These are phyloP conservation scores for Kodamaea arcana DNA, from an alignment of 1,139 yeast species.

Conservation along the genomic window DNA sequence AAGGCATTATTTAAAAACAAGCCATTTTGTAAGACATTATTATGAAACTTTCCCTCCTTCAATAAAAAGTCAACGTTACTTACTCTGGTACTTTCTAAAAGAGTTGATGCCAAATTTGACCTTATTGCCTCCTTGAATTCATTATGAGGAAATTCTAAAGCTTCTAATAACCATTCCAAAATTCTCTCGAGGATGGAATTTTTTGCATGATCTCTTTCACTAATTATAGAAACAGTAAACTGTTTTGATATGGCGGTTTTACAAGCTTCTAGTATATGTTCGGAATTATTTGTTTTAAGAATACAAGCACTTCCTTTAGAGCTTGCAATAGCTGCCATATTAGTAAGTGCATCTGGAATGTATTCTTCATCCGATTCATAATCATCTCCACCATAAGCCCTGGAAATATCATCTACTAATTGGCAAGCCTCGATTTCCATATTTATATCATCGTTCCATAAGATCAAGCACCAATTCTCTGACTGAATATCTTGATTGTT, in stretches of 20 bases:
- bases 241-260: conserved; percentile 44
- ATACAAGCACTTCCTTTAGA: conserved; percentile 28
- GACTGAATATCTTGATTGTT: conserved; percentile 26
- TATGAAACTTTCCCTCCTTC: conserved; percentile 21
- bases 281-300: conserved; percentile 15
- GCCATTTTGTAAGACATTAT: conserved; percentile 6
- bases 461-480: conserved; percentile 41
- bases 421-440: conserved; percentile 46
- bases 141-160: conserved; percentile 29
- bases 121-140: conserved; percentile 24
- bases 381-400: neutral
- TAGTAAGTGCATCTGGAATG: conserved; percentile 32
- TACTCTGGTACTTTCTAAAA: conserved; percentile 17
- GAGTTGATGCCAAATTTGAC: conserved; percentile 21
- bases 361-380: conserved; percentile 12
- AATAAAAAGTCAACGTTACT: conserved; percentile 24
- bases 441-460: conserved; percentile 77
- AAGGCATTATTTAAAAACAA: too few relatives aligned
- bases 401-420: conserved; percentile 20
- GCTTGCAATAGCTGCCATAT: conserved; percentile 34
- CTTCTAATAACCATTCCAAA: conserved; percentile 49
- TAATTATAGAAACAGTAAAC: conserved; percentile 51
- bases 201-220: conserved; percentile 45
- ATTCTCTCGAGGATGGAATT: conserved; percentile 42
- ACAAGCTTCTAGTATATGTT: conserved; percentile 21